Evolutionary conservation across 2,329 filamentous ascomycete species (phyloP).

Genomic region (Monosporascus sp.): DNA sequence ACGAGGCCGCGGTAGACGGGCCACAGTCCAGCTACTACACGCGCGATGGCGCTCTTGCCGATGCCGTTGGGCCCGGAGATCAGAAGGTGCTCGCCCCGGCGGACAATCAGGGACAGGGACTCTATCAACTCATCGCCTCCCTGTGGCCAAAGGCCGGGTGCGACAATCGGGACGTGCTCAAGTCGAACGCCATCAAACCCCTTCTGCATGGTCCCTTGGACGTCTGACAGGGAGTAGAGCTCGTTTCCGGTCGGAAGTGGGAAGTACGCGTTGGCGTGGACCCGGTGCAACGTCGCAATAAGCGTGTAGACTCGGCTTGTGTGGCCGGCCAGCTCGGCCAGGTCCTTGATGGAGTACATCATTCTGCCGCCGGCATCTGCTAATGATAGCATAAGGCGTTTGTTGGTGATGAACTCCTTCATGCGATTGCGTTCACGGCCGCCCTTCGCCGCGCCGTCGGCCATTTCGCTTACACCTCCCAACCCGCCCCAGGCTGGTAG

Average conservation of each 20-base stretch:
- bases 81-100: slow-evolving; percentile 85
- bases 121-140: slow-evolving; percentile 91
- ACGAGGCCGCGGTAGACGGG: slow-evolving; percentile 89
- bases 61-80: slow-evolving; percentile 94
- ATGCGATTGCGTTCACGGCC: slow-evolving; percentile 78
- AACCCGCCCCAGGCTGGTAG: slow-evolving; percentile 89
- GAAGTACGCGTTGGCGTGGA: slow-evolving; percentile 86
- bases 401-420: slow-evolving; percentile 99
- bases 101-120: slow-evolving; percentile 82
- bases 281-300: slow-evolving; percentile 89
- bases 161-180: slow-evolving; percentile 89
- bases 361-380: slow-evolving; percentile 94
- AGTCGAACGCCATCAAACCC: slow-evolving; percentile 93
- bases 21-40: slow-evolving; percentile 89
- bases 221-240: slow-evolving; percentile 82
- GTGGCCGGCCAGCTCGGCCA: slow-evolving; percentile 91
- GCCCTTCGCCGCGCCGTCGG: slow-evolving; percentile 43
- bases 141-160: slow-evolving; percentile 80
- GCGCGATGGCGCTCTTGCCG: slow-evolving; percentile 83
- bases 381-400: slow-evolving; percentile 93
- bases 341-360: slow-evolving; percentile 99
- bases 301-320: slow-evolving; percentile 94
- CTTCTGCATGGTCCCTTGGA: slow-evolving; percentile 89
- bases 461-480: slow-evolving; percentile 66
- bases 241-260: slow-evolving; percentile 64